Base-by-base conservation (phyloP, 371 early-diverging fungal species). In the Mucor piriformis region DNA sequence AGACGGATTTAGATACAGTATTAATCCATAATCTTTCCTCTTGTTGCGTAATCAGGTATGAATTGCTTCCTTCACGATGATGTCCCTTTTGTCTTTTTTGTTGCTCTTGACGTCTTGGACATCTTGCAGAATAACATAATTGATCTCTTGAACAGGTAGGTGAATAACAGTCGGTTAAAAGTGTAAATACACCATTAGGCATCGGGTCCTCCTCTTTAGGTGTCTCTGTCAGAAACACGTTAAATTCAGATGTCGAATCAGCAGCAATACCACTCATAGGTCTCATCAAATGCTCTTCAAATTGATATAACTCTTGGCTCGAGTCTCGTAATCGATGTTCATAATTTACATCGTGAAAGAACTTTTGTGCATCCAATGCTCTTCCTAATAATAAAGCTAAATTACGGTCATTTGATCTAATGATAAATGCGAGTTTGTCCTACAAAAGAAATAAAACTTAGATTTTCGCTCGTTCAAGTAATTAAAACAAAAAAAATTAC, bases 261-360 rank as follows among this genome's bases (percentile, higher is more conserved):
- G 42, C 42, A n/a, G 48, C 8, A 33, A 51, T 32, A 29, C 44
- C 61, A 52, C 61, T 56, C 24, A 50, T 48, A 25, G 62, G 59
- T 32, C 59, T 43, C 23, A 61, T 13, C 27, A 72, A 75, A 33
- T 82, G 33, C 44, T 78, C 78, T 48, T 77, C 77, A 65, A 95
- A 92, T 46, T 84, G 82, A 64, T 93, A 96, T 2, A 96, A 64
- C 56, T 95, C 94, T 56, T 83, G 70, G 4, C 79, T 61, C 32
- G 84, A 88, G 60, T 95, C 95, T n/a, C 91, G 85, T 54, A 95
- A 83, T 4, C 88, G 81, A 70, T 88, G 89, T 40, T 87, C 88
- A 63, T 90, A 94, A 13, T 86, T 88, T 21, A 94, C 94, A 73
- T 96, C 94, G 62, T 93, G 91, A 66, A 96, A 93, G 61, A 95